Base-by-base conservation (phyloP, 1,284 basidiomycete species). In the Athelia psychrophila region DNA sequence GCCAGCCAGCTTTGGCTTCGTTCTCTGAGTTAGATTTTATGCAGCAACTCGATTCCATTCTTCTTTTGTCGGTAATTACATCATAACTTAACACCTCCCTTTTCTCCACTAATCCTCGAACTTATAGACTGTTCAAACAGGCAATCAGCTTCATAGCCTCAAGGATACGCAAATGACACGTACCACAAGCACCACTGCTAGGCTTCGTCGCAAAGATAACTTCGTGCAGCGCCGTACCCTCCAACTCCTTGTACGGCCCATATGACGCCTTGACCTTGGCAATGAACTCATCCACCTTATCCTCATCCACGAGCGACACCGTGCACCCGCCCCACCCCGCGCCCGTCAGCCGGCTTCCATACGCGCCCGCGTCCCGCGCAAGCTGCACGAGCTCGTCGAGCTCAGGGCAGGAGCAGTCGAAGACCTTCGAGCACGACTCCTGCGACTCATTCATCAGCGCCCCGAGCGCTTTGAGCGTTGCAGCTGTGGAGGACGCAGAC, bases 261-360 rank as follows among this genome's bases (percentile, higher is more conserved):
- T 92, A 95, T 16, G 69, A 69, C 19, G 71, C 69, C 64, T 75
- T 81, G 22, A 95, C 72, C 54, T 75, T 73, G 54, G 71, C 64
- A 47, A 94, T 84, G 63, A 95, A 94, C n/a, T 63, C 56, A 0
- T 80, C 75, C 2, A 91, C 88, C 33, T 79, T 63, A n/a, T 74
- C 68, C 58, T 88, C 85, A 6, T 81, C 78, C 2, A 95, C 86
- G 18, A 95, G 78, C 16, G 89, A 91, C 20, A 95, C 88, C 0
- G 88, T 89, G 59, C 91, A 93, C 12, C 93, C 93, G 48, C 93
- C 93, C 92, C 92, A 96, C 2, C 93, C 93, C 0, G 93, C 93
- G 82, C 88, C 89, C 27, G 91, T 92, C 19, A 91, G 68, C 30
- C 90, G 78, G 59, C 84, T 86, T 1, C 92, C 93, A 53, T 86